Percentiles rank a stretch among this genome's conserved stretches.
phyloP scores from a whole-genome alignment of 1,284 basidiomycete genomes.

The Volvariella volvacea region DNA sequence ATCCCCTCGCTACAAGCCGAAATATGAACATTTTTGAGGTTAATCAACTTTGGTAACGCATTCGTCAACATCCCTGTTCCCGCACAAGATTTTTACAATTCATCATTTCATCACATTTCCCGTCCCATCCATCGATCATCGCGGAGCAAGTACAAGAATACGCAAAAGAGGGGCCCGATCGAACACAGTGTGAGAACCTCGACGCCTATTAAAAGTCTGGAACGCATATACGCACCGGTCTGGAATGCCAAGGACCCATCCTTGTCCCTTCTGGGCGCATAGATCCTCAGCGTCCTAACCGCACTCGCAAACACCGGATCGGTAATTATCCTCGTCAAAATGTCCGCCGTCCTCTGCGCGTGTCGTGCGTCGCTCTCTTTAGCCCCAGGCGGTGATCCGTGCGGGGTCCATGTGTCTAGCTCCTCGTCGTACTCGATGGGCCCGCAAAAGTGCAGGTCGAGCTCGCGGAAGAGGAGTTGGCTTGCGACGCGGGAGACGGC shows the following conservation, averaged over 20 bases:
- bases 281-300: conserved; percentile 52
- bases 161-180: too few relatives aligned
- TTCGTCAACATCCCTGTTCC: conserved; percentile 65
- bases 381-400: conserved; percentile 5
- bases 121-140: neutral
- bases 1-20: conserved; percentile 52
- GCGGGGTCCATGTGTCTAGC: conserved; percentile 18
- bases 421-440: conserved; percentile 24
- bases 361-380: conserved; percentile 39
- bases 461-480: conserved; percentile 55
- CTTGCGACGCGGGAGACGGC: conserved; percentile 61
- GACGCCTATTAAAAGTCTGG: too few relatives aligned
- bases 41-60: conserved; percentile 53
- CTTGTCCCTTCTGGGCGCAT: conserved; percentile 39
- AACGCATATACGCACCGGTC: conserved; percentile 35
- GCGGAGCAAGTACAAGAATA: neutral
- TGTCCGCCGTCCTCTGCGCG: conserved; percentile 63
- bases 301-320: conserved; percentile 52
- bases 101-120: too few relatives aligned
- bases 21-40: conserved; percentile 53
- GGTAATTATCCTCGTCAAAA: conserved; percentile 58
- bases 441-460: conserved; percentile 51
- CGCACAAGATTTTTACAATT: too few relatives aligned
- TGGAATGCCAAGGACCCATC: conserved; percentile 56
- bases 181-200: too few relatives aligned